Evolutionary conservation across 2,329 filamentous ascomycete species (phyloP).

Genomic region (Stenocarpella maydis): DNA sequence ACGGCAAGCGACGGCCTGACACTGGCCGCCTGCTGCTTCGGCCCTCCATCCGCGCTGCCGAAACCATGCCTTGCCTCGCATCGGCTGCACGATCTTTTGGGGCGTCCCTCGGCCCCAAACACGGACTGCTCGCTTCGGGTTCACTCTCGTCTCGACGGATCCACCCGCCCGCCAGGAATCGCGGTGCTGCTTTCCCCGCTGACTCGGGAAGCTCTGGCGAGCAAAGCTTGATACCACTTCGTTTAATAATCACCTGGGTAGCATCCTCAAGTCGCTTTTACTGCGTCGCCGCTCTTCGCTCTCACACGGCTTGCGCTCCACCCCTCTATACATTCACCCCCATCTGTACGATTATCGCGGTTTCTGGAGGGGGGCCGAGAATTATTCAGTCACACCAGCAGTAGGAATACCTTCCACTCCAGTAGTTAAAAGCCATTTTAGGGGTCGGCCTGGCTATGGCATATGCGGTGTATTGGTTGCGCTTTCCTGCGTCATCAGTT

Average conservation of each 20-base stretch:
- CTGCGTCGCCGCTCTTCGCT: too few relatives aligned
- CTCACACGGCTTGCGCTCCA: not conserved
- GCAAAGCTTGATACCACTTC: not conserved
- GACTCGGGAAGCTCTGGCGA: conserved; percentile 2
- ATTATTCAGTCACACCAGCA: too few relatives aligned
- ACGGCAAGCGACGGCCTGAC: conserved; percentile 12
- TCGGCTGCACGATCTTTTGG: not conserved
- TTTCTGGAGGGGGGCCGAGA: not conserved
- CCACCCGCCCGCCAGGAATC: conserved; percentile 9
- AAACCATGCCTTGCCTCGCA: not conserved
- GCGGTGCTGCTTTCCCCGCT: not conserved
- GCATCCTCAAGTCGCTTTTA: not conserved
- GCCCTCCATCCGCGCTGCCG: not conserved
- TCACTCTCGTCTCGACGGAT: conserved; percentile 9
- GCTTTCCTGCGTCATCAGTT: not conserved
- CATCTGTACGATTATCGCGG: not conserved
- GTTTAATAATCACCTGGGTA: too few relatives aligned
- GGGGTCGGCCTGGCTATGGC: not conserved
- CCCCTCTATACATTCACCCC: not conserved
- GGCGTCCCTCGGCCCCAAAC: not conserved
- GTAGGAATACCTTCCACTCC: too few relatives aligned
- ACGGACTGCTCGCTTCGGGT: conserved; percentile 6
- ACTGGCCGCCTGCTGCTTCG: conserved; percentile 19
- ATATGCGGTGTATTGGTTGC: not conserved
- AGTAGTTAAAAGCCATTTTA: too few relatives aligned